Evolutionary conservation across 371 early-diverging fungal genomes (phyloP).

Genomic region (Mortierella sp.): DNA sequence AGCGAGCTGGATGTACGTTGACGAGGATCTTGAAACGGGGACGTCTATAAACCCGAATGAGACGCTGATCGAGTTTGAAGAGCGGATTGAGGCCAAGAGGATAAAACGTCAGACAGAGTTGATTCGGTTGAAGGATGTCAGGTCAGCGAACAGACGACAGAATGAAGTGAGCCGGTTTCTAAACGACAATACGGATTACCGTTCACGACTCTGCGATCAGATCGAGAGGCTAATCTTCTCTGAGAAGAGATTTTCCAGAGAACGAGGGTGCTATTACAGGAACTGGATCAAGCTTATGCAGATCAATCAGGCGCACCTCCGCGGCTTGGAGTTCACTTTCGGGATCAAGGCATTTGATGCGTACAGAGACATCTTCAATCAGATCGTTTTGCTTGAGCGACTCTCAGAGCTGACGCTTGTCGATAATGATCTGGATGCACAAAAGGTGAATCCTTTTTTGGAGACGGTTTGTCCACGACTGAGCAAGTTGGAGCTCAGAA

Average conservation of each 20-base stretch:
- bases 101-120: neutral
- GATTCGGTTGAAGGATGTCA: neutral
- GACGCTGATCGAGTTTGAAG: slow-evolving; percentile 35
- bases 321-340: slow-evolving; percentile 25
- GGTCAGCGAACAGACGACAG: slow-evolving; percentile 18
- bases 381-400: slow-evolving; percentile 3
- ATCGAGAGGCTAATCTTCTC: slow-evolving; percentile 36
- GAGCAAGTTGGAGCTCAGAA: slow-evolving; percentile 19
- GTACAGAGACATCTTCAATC: slow-evolving; percentile 23
- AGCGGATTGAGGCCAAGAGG: slow-evolving; percentile 11
- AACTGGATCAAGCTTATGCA: slow-evolving; percentile 34
- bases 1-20: slow-evolving; percentile 25
- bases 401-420: slow-evolving; percentile 27
- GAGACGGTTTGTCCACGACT: slow-evolving; percentile 26
- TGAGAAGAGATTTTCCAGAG: slow-evolving; percentile 31
- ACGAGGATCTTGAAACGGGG: slow-evolving; percentile 28
- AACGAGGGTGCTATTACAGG: slow-evolving; percentile 32
- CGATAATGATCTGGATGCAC: slow-evolving; percentile 28
- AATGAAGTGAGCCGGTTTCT: slow-evolving; percentile 29
- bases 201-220: slow-evolving; percentile 17
- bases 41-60: slow-evolving; percentile 7
- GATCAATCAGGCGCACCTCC: slow-evolving; percentile 18
- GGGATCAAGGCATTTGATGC: slow-evolving; percentile 26
- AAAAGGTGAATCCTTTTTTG: slow-evolving; percentile 27
- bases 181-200: slow-evolving; percentile 37